Percentiles rank a stretch among this genome's conserved stretches.
Conservation (phyloP, 2,329 filamentous ascomycete species). For the Atkinsonella hypoxylon region DNA sequence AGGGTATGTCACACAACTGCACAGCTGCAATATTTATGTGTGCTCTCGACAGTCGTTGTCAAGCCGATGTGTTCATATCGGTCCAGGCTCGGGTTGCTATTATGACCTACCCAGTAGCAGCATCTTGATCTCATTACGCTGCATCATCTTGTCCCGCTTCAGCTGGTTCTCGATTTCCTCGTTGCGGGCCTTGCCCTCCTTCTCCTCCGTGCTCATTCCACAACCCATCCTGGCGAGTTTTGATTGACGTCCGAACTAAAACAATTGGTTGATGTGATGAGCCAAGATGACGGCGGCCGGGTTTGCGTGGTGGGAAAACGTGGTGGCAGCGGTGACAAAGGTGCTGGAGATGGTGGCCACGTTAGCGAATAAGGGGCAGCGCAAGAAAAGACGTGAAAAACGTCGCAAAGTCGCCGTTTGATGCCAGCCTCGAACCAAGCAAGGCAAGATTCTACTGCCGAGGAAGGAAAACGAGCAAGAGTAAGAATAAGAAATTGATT, state of each 20-base stretch:
- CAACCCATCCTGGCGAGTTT: constrained; percentile 78
- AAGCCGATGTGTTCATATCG: background rate
- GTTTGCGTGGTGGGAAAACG: background rate
- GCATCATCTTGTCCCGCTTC: constrained; percentile 96
- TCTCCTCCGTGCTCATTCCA: constrained; percentile 99
- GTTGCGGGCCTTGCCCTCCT: constrained; percentile 99
- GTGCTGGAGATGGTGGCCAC: background rate
- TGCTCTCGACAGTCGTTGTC: background rate
- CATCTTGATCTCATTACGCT: constrained; percentile 99
- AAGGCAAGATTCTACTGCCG: background rate
- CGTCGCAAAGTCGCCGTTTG: background rate
- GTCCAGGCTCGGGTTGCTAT: too few relatives aligned
- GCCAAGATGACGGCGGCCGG: background rate
- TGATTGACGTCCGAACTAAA: background rate
- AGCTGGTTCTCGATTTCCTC: constrained; percentile 99
- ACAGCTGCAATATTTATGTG: background rate
- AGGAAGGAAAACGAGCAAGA: background rate
- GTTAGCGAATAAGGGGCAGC: constrained; percentile 1
- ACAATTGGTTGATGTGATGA: background rate
- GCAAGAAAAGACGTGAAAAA: background rate
- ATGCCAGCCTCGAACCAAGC: background rate
- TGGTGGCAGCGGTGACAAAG: background rate
- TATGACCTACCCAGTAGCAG: constrained; percentile 70
- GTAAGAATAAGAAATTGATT: background rate
- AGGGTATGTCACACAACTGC: background rate